phyloP scores from a whole-genome alignment of 441 rosid species.

The Omphalea diandra region DNA sequence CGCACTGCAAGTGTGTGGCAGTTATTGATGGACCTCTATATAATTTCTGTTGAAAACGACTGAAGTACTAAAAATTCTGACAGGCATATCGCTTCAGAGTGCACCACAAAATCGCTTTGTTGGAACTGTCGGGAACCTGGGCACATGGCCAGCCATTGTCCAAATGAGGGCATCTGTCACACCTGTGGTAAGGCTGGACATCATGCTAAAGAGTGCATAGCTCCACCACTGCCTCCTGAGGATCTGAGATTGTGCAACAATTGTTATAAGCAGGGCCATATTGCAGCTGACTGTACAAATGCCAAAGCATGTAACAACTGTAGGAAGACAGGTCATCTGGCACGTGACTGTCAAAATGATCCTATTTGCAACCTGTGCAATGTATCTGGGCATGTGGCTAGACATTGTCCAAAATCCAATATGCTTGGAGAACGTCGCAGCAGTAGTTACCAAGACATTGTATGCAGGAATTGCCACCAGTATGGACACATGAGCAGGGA shows the following conservation, averaged over 20 bases:
- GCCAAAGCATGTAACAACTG: conserved; percentile 86
- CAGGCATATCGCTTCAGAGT: conserved; percentile 83
- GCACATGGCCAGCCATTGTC: conserved; percentile 68
- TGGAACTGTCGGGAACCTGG: conserved; percentile 86
- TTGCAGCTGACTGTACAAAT: conserved; percentile 75
- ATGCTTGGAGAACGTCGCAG: conserved; percentile 43
- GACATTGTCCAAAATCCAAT: conserved; percentile 55
- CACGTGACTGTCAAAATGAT: conserved; percentile 66
- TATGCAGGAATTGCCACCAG: conserved; percentile 71
- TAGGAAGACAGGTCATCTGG: conserved; percentile 76
- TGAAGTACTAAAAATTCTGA: background rate
- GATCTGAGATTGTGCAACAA: conserved; percentile 80
- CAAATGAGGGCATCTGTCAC: conserved; percentile 84
- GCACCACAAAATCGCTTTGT: conserved; percentile 69
- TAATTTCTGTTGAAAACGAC: background rate
- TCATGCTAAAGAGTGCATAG: conserved; percentile 68
- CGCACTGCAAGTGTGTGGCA: background rate
- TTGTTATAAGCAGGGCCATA: conserved; percentile 81
- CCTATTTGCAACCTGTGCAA: conserved; percentile 73
- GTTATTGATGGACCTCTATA: background rate
- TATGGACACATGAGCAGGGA: conserved; percentile 76
- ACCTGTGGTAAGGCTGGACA: conserved; percentile 85
- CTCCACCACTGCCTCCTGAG: conserved; percentile 60
- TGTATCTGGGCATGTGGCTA: conserved; percentile 67
- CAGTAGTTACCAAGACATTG: conserved; percentile 45